Base-by-base conservation (phyloP, 2,329 filamentous ascomycete species). In the Microdochium bolleyi region DNA sequence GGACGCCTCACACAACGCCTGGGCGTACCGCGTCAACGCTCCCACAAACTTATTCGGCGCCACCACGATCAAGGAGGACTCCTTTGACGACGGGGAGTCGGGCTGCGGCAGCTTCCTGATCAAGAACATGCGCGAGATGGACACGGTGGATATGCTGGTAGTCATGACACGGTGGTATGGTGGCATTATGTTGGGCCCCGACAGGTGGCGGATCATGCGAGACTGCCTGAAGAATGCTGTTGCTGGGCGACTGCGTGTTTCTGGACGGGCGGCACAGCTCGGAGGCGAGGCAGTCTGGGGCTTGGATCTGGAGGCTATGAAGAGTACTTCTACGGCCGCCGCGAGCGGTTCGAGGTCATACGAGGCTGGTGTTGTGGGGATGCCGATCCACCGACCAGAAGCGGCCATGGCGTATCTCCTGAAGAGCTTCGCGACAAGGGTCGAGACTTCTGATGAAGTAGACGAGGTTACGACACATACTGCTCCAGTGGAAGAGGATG, bases 361-460 rank as follows among this genome's bases (percentile, higher is more conserved):
- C 44, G 62, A 63, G 34, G 69, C 67, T 0, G 61, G 64, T 1
- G 68, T 72, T 5, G 64, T 74, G 3, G 78, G 81, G 1, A 81
- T 94, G 69, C 84, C 88, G 1, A 87, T 92, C 24, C 84, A 91
- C 61, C 82, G 82, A 19, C 85, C 91, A 1, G 84, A 92, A 61
- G 78, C 78, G 4, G 88, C 89, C 11, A 72, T 76, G 51, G 71
- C 72, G 49, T 85, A 83, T 60, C 71, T 83, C 30, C 63, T 82
- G 19, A 79, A 73, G 58, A 80, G 78, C 53, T 90, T 91, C 65
- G 75, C 75, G 5, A 71, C 74, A 0, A 68, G 74, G 22, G 58
- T 66, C 1, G 60, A 60, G 16, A 38, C 55, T 3, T 54, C 44
- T 2, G 38, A 50, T 3, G 41, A 50, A 4, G 49, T 53, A 53